Evolutionary conservation across 2,329 filamentous ascomycete genomes (phyloP).

Genomic region (Xylaria sp.): DNA sequence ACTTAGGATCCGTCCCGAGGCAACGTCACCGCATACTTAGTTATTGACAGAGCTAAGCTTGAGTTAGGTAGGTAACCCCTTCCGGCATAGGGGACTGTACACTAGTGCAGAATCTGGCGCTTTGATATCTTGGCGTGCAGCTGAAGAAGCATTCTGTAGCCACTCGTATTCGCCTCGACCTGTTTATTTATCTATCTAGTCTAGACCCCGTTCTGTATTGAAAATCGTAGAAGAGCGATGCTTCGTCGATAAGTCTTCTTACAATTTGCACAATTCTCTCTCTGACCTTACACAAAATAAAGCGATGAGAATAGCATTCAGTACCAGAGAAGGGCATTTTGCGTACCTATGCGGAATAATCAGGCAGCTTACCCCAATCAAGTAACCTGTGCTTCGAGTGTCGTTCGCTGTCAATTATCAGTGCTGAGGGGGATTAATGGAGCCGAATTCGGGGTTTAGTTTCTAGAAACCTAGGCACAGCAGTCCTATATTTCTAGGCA

Average conservation of each 20-base stretch:
- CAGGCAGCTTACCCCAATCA: too few relatives aligned
- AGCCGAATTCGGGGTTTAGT: too few relatives aligned
- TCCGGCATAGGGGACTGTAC: not conserved
- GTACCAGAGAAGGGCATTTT: too few relatives aligned
- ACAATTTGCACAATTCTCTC: not conserved
- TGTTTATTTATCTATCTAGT: not conserved
- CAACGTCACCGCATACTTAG: conserved; percentile 6
- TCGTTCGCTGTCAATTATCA: too few relatives aligned
- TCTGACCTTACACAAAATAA: not conserved
- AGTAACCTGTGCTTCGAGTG: too few relatives aligned
- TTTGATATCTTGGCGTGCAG: conserved; percentile 20
- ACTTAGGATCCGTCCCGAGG: conserved; percentile 1
- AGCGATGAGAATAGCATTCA: not conserved
- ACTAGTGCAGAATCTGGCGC: not conserved
- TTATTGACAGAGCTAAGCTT: conserved; percentile 5
- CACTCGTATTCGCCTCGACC: not conserved
- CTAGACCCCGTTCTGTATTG: not conserved
- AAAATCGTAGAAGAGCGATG: too few relatives aligned
- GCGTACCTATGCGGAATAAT: too few relatives aligned
- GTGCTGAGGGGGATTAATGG: too few relatives aligned
- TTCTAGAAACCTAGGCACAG: too few relatives aligned
- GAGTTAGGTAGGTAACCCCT: not conserved
- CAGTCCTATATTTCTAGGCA: too few relatives aligned
- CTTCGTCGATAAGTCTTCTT: too few relatives aligned
- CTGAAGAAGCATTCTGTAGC: not conserved